phyloP scores from a whole-genome alignment of 495 filamentous ascomycete species.

The Aspergillus cristatus region DNA sequence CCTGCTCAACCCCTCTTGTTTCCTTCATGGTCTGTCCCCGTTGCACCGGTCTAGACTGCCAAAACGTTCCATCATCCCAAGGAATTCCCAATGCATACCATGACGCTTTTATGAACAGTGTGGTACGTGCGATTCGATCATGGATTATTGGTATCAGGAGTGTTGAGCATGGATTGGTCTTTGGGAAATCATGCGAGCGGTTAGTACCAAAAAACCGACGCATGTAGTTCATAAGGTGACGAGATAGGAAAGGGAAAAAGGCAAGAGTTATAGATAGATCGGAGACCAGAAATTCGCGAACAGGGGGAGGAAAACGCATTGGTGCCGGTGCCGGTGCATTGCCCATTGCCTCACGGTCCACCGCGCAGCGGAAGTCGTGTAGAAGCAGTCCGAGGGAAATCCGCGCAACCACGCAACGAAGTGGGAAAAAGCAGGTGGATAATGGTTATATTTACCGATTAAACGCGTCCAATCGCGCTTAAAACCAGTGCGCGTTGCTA shows the following conservation, averaged over 20 bases:
- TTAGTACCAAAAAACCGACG: too few species aligned
- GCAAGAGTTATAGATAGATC: not conserved
- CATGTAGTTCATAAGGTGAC: too few species aligned
- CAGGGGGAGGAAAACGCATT: too few species aligned
- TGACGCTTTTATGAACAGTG: slow-evolving; percentile 10
- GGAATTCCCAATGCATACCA: too few species aligned
- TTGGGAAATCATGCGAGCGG: not conserved
- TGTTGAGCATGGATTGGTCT: too few species aligned
- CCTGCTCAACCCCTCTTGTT: not conserved
- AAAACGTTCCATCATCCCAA: slow-evolving; percentile 32
- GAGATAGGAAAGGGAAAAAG: not conserved
- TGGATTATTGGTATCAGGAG: slow-evolving; percentile 9
- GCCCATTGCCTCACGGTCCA: not conserved
- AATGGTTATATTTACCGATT: slow-evolving; percentile 8
- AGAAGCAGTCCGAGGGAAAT: slow-evolving; percentile 3
- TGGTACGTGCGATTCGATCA: slow-evolving; percentile 23
- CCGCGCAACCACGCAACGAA: not conserved
- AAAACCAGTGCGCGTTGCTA: slow-evolving; percentile 7
- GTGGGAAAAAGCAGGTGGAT: not conserved
- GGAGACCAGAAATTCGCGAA: too few species aligned
- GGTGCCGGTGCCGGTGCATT: too few species aligned
- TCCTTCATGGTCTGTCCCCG: too few species aligned
- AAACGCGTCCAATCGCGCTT: slow-evolving; percentile 20
- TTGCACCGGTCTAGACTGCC: too few species aligned
- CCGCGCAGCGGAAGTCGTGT: not conserved